Evolutionary conservation across 1,284 basidiomycete species (phyloP), one percentile per base, ranked within the genome.

Genomic region (Moniliella sp.): DNA sequence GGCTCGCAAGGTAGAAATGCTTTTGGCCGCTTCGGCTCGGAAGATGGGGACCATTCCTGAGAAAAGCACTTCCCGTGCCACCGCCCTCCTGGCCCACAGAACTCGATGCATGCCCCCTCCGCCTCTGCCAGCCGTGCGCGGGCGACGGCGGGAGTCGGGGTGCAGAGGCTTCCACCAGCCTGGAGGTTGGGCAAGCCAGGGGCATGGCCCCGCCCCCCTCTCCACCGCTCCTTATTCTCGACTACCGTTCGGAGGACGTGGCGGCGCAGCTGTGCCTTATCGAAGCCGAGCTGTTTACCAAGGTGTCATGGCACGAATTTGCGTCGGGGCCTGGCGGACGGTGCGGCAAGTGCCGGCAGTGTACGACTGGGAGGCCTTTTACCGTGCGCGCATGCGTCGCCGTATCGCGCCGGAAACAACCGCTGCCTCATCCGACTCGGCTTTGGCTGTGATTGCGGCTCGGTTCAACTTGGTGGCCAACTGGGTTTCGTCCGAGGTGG

Each of bases 381-480:
- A 83, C 42, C 76, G 78, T 39, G 75, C 80, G 40, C 76, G 80
- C 31, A 64, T 77, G 4, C 72, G 72, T 1, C 65, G 71, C 13
- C 70, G 72, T 65, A 78, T 76, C 48, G 67, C 69, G 1, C 75
- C 75, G 42, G 67, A 67, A 23, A 63, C 42, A 45, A 74, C 35
- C 38, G 16, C 27, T 35, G 12, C 40, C 40, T 32, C 35, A 35
- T 18, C 40, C 4, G 27, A 40, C 14, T 36, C 42, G 9, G 45
- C 41, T 10, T 48, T 55, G 16, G 50, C 53, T 27, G 75, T 74
- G 18, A 70, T 83, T 17, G 71, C 81, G n/a, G 77, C 76, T 11
- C 70, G 83, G 15, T 86, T 86, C 65, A 83, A 84, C 51, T 63
- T 86, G 34, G 72, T 81, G 48, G 74, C 75, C 4, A 77, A 77